Percentiles rank a stretch among this genome's conserved stretches.
Evolutionary conservation across 805 yeast species (phyloP).

Genomic region (Lipomyces mesembrius): DNA sequence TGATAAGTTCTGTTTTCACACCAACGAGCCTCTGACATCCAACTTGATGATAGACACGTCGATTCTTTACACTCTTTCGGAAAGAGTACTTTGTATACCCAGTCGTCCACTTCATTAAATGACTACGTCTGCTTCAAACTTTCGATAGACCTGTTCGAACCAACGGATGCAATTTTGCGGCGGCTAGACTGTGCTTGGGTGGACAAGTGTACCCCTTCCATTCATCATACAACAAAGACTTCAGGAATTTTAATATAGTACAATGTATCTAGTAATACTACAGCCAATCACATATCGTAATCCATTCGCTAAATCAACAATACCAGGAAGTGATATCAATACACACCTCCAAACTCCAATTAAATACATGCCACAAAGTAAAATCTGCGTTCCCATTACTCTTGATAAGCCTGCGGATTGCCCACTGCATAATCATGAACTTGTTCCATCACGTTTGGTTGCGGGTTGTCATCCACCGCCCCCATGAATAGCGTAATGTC

Average conservation of each 20-base stretch:
- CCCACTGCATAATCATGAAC: not conserved
- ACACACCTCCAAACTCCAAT: not conserved
- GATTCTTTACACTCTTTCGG: constrained; percentile 56
- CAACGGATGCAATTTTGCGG: constrained; percentile 40
- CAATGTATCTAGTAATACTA: not conserved
- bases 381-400: not conserved
- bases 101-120: constrained; percentile 56
- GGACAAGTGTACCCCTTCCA: too few species aligned
- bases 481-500: constrained; percentile 28
- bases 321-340: not conserved
- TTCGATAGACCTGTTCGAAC: constrained; percentile 58
- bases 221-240: not conserved
- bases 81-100: constrained; percentile 59
- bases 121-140: constrained; percentile 55
- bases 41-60: constrained; percentile 57
- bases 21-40: constrained; percentile 62
- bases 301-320: not conserved
- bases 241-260: not conserved
- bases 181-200: too few species aligned
- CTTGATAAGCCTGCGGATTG: not conserved
- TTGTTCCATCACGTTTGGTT: not conserved
- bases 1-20: constrained; percentile 52
- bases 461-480: constrained; percentile 3
- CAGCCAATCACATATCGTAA: not conserved
- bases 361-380: not conserved